These are phyloP conservation scores for Russula virescens DNA, from an alignment of 768 basidiomycete species.

Conservation along the genomic window DNA sequence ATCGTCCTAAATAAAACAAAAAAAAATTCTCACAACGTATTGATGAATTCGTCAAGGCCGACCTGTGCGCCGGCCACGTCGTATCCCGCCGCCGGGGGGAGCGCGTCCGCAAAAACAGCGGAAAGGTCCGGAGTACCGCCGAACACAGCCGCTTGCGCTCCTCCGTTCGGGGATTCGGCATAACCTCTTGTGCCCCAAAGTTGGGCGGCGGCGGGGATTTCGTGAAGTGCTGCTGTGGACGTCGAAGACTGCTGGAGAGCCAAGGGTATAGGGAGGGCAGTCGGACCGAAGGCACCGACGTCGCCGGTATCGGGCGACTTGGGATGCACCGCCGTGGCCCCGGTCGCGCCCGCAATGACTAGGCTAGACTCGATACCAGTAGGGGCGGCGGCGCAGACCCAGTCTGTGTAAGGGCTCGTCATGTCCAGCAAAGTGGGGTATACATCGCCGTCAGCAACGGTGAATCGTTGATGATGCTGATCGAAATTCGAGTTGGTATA, in stretches of 20 bases:
- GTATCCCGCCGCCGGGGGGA: conserved; percentile 9
- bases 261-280: conserved; percentile 18
- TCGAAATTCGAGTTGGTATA: conserved; percentile 1
- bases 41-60: conserved; percentile 20
- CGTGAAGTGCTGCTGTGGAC: conserved; percentile 1
- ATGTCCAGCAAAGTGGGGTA: conserved; percentile 17
- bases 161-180: background rate
- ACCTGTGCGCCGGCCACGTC: conserved; percentile 6
- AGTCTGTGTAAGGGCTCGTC: conserved; percentile 10
- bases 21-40: conserved; percentile 1
- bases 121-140: background rate
- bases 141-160: background rate
- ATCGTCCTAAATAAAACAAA: background rate
- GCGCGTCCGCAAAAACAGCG: background rate
- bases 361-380: conserved; percentile 1
- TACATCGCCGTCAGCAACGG: conserved; percentile 12
- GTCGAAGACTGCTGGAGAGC: conserved; percentile 1
- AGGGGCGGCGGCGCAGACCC: conserved; percentile 3
- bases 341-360: background rate
- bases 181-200: conserved; percentile 7
- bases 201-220: conserved; percentile 14
- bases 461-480: conserved; percentile 12
- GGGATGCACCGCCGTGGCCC: background rate
- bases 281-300: conserved; percentile 9
- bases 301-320: conserved; percentile 8